These are phyloP conservation scores for Helotiales sp. DNA, from an alignment of 2,329 filamentous ascomycete genomes.

Conservation along the genomic window DNA sequence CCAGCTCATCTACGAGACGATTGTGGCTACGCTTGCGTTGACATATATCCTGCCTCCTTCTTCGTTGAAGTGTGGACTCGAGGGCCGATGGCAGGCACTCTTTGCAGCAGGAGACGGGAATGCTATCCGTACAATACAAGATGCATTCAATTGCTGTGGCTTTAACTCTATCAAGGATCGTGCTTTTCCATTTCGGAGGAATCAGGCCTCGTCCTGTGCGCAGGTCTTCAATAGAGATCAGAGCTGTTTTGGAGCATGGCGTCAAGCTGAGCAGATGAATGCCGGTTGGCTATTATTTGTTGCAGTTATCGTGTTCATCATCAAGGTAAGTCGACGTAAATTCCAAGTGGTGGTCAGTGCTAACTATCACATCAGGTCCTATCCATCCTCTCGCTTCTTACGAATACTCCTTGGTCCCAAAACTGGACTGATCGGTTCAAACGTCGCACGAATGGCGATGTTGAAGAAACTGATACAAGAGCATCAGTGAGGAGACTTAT, in stretches of 20 bases:
- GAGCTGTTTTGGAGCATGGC: slow-evolving; percentile 58
- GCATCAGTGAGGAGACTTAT: slow-evolving; percentile 27
- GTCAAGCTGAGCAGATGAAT: slow-evolving; percentile 50
- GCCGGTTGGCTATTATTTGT: slow-evolving; percentile 57
- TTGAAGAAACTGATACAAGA: slow-evolving; percentile 21
- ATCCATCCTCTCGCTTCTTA: slow-evolving; percentile 29
- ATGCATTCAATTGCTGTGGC: slow-evolving; percentile 67
- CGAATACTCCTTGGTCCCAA: slow-evolving; percentile 26
- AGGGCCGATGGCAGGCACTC: slow-evolving; percentile 54
- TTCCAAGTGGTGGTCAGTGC: background rate
- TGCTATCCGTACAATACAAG: slow-evolving; percentile 61
- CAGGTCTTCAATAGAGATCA: slow-evolving; percentile 10
- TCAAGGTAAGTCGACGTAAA: slow-evolving; percentile 49
- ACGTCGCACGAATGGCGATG: slow-evolving; percentile 9
- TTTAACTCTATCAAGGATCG: slow-evolving; percentile 57
- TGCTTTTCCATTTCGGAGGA: slow-evolving; percentile 58
- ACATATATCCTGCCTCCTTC: slow-evolving; percentile 32
- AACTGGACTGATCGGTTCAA: slow-evolving; percentile 21
- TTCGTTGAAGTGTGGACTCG: slow-evolving; percentile 51
- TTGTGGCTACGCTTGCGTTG: slow-evolving; percentile 33
- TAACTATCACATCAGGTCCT: slow-evolving; percentile 18
- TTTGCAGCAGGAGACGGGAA: slow-evolving; percentile 50
- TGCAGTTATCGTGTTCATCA: slow-evolving; percentile 50
- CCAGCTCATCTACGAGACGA: slow-evolving; percentile 35
- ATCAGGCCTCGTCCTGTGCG: slow-evolving; percentile 20